phyloP scores from a whole-genome alignment of 2,329 filamentous ascomycete genomes.

The Fusarium nurragi region DNA sequence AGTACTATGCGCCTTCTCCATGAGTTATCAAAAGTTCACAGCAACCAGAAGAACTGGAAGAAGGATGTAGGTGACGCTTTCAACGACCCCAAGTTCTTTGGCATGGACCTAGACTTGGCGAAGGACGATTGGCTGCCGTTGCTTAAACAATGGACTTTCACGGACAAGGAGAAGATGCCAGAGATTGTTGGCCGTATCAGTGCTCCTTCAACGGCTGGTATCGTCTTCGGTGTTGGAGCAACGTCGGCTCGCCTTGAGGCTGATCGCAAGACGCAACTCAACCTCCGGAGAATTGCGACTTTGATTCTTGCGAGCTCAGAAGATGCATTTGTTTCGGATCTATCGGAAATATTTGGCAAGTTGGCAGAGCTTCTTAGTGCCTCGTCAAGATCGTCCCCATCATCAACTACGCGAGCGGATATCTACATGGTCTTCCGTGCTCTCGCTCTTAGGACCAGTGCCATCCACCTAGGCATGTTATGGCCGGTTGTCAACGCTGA shows the following conservation, averaged over 20 bases:
- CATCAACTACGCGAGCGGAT: slow-evolving; percentile 86
- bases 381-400: slow-evolving; percentile 88
- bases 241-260: slow-evolving; percentile 94
- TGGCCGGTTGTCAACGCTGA: slow-evolving; percentile 94
- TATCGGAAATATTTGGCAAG: slow-evolving; percentile 80
- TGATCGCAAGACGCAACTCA: slow-evolving; percentile 91
- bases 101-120: slow-evolving; percentile 71
- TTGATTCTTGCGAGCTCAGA: slow-evolving; percentile 79
- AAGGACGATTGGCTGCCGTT: slow-evolving; percentile 82
- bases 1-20: slow-evolving; percentile 77
- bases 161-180: slow-evolving; percentile 87
- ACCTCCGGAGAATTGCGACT: slow-evolving; percentile 82
- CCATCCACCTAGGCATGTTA: slow-evolving; percentile 81
- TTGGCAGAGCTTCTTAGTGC: slow-evolving; percentile 86
- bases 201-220: slow-evolving; percentile 89
- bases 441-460: slow-evolving; percentile 79
- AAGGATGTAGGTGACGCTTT: slow-evolving; percentile 93
- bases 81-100: slow-evolving; percentile 87
- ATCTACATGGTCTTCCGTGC: slow-evolving; percentile 89
- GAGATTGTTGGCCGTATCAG: slow-evolving; percentile 83
- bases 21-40: slow-evolving; percentile 79
- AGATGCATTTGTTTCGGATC: slow-evolving; percentile 82
- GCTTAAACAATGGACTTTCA: slow-evolving; percentile 82
- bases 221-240: slow-evolving; percentile 98
- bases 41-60: slow-evolving; percentile 89